These are phyloP conservation scores for Pugionium cornutum DNA, from an alignment of 345 rosid species.

Conservation along the genomic window DNA sequence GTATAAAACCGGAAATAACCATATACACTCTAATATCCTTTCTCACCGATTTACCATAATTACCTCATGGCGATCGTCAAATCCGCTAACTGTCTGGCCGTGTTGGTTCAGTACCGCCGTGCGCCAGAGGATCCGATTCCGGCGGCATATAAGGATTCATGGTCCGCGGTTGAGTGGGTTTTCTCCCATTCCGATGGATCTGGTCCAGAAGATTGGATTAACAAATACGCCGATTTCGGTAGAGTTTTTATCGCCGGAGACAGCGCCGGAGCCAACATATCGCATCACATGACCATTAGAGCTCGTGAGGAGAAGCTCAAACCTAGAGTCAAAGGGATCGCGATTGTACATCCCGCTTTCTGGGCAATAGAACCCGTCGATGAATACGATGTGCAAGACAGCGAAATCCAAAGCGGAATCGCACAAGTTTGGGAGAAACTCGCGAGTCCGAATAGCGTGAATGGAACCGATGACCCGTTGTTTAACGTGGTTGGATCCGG, in stretches of 20 bases:
- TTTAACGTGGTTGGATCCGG: not conserved
- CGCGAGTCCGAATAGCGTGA: conserved; percentile 40
- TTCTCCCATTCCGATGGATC: conserved; percentile 30
- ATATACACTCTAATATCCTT: conserved; percentile 23
- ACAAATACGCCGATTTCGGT: conserved; percentile 36
- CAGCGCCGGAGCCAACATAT: conserved; percentile 55
- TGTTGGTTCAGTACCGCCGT: conserved; percentile 47
- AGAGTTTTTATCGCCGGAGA: conserved; percentile 49
- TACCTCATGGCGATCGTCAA: conserved; percentile 37
- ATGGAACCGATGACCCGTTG: conserved; percentile 9
- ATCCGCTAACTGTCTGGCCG: conserved; percentile 45
- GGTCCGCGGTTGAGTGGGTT: conserved; percentile 57
- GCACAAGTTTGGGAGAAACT: conserved; percentile 55
- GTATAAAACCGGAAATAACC: too few species aligned
- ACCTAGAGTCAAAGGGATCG: conserved; percentile 40
- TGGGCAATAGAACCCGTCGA: conserved; percentile 51
- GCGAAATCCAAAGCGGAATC: conserved; percentile 27
- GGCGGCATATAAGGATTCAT: conserved; percentile 46
- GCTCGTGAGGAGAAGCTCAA: conserved; percentile 39
- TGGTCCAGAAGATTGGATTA: conserved; percentile 21
- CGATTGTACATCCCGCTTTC: conserved; percentile 51
- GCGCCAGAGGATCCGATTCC: conserved; percentile 57
- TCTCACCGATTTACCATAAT: conserved; percentile 38
- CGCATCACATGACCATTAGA: conserved; percentile 49
- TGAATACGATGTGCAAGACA: conserved; percentile 45